Evolutionary conservation across 805 yeast species (phyloP).

Genomic region (Starmerella sirachaensis): DNA sequence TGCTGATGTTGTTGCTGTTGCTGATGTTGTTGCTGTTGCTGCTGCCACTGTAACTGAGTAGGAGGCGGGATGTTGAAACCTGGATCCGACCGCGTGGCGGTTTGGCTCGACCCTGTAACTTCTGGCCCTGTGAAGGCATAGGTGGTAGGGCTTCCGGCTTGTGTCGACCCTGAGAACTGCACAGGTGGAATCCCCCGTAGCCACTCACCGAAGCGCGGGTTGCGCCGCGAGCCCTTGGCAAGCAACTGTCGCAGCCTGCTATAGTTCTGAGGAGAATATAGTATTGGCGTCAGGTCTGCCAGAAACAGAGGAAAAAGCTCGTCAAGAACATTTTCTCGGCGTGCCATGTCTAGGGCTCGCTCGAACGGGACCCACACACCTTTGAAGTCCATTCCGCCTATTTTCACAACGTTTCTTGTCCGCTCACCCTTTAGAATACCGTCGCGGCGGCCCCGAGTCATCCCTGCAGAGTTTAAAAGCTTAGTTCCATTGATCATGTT

Average conservation of each 20-base stretch:
- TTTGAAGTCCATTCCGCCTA: slow-evolving; percentile 22
- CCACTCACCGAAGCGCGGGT: slow-evolving; percentile 18
- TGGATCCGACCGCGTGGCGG: neutral
- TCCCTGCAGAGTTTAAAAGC: slow-evolving; percentile 19
- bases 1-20: neutral
- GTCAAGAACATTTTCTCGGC: slow-evolving; percentile 16
- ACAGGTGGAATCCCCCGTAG: slow-evolving; percentile 14
- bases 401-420: slow-evolving; percentile 22
- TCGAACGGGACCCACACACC: slow-evolving; percentile 26
- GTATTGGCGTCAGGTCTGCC: slow-evolving; percentile 22
- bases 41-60: neutral
- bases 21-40: neutral
- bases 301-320: slow-evolving; percentile 21
- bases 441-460: slow-evolving; percentile 23
- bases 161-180: neutral
- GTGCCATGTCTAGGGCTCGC: slow-evolving; percentile 21
- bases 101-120: no score
- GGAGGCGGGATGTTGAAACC: neutral
- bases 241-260: slow-evolving; percentile 28
- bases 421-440: slow-evolving; percentile 23
- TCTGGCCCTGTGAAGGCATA: neutral
- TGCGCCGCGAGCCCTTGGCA: slow-evolving; percentile 26
- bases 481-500: slow-evolving; percentile 26
- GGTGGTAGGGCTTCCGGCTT: neutral
- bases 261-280: slow-evolving; percentile 28